Percentiles rank a stretch among this genome's conserved stretches.
phyloP scores from a whole-genome alignment of 2,329 filamentous ascomycete genomes.

The Nemania serpens region DNA sequence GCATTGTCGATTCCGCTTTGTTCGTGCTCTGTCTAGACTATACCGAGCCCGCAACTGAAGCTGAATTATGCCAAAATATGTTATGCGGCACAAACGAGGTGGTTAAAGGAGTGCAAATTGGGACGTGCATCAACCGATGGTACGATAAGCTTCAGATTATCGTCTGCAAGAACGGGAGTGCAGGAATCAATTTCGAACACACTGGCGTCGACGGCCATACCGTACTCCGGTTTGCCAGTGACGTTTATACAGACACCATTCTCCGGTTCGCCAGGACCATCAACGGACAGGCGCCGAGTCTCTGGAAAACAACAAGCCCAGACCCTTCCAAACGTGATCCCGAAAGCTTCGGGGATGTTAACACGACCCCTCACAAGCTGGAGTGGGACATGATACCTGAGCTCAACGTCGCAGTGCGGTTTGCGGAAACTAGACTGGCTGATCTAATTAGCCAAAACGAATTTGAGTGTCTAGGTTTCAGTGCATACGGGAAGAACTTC shows the following conservation, averaged over 20 bases:
- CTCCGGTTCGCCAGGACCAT: constrained; percentile 93
- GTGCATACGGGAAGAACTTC: constrained; percentile 92
- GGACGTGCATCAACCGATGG: constrained; percentile 97
- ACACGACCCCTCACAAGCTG: constrained; percentile 90
- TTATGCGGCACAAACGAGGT: constrained; percentile 93
- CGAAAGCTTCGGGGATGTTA: constrained; percentile 89
- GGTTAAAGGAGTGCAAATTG: constrained; percentile 91
- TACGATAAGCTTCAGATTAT: constrained; percentile 99
- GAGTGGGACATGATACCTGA: constrained; percentile 98
- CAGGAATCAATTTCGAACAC: constrained; percentile 98
- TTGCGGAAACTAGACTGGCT: constrained; percentile 91
- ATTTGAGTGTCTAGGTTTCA: constrained; percentile 89
- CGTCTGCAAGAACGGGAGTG: constrained; percentile 97
- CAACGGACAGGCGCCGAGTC: constrained; percentile 86
- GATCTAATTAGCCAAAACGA: constrained; percentile 97
- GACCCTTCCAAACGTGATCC: constrained; percentile 93
- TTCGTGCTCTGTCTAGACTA: constrained; percentile 94
- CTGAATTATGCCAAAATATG: constrained; percentile 97
- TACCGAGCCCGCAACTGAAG: constrained; percentile 78
- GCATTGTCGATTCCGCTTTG: constrained; percentile 90
- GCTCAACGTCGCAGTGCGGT: constrained; percentile 86
- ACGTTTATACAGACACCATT: constrained; percentile 97
- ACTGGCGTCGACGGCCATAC: constrained; percentile 98
- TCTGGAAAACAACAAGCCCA: constrained; percentile 90
- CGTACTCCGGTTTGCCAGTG: constrained; percentile 92